phyloP scores from a whole-genome alignment of 257 asterid species.

The Eucommia ulmoides region DNA sequence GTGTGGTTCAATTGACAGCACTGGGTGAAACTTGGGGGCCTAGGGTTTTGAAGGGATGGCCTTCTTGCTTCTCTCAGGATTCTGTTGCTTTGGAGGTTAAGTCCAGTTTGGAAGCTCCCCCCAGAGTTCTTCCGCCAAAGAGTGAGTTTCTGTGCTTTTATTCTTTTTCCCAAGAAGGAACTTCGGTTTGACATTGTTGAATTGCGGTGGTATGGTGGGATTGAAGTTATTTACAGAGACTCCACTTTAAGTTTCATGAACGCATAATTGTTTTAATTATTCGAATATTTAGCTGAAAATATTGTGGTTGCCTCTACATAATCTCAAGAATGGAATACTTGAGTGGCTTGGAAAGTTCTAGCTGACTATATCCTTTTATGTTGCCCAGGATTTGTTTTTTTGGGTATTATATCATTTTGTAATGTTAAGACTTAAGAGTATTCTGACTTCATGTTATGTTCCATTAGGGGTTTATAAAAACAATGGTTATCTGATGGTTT shows the following conservation, averaged over 20 bases:
- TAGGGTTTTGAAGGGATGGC: constrained; percentile 83
- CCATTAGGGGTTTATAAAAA: constrained; percentile 77
- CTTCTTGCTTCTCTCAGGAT: constrained; percentile 76
- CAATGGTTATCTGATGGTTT: constrained; percentile 94
- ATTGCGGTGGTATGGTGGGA: not conserved
- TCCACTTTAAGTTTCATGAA: not conserved
- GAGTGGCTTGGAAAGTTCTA: no score
- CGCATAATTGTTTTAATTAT: not conserved
- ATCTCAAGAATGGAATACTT: no score
- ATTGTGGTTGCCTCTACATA: no score
- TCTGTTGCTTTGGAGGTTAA: constrained; percentile 51
- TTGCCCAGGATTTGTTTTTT: not conserved
- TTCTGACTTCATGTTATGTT: not conserved
- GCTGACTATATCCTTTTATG: not conserved
- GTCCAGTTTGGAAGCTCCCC: constrained; percentile 37
- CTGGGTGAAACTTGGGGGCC: constrained; percentile 89
- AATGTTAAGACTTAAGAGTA: not conserved
- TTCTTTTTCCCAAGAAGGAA: constrained; percentile 1
- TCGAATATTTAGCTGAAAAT: not conserved
- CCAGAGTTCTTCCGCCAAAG: constrained; percentile 75
- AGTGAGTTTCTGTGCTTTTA: constrained; percentile 40
- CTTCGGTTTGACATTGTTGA: constrained; percentile 10
- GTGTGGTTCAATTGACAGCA: constrained; percentile 79
- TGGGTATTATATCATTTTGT: not conserved
- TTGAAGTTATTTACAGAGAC: not conserved